Base-by-base conservation (phyloP, 164 flowering plant genomes). In the Stephania cephalantha region DNA sequence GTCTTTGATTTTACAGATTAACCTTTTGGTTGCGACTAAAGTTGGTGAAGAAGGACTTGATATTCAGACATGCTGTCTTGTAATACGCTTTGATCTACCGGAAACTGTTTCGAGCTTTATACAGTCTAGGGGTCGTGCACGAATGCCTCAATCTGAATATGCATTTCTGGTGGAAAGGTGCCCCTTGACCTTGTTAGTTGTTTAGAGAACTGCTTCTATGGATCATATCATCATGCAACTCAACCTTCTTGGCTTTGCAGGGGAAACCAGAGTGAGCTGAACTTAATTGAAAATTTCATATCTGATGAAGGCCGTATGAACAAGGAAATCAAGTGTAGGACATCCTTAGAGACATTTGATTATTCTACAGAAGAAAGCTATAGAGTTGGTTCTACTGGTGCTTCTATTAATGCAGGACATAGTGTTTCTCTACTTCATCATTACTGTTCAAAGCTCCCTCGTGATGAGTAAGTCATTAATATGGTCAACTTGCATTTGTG, bases 1-100 rank as follows among this genome's bases (percentile, higher is more conserved):
- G 55, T n/a, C 20, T 61, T 71, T 71, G 58, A 30, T 73, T 76
- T 77, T 73, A 68, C 90, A 96, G 99, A 75, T 92, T 70, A 96
- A 96, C 91, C 87, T 95, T 65, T 80, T 95, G 83, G 86, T 96
- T 82, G 98, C 99, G 55, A 96, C 99, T 66, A 96, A 91, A 81
- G 98, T 96, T 46, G 98, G 97, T 70, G 99, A 96, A 83, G 99
- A 96, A 82, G 99, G 98, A 66, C 97, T 96, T 80, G 99, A 96
- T 84, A 94, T 96, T 69, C 98, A 94, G 84, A 94, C 99, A 44
- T 94, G 99, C 79, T 90, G 95, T 80, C 95, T 96, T 76, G 97
- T 96, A 1, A 85, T 96, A 80, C 87, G 99, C 17, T 96, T 91
- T 88, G 98, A 94, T 85, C 86, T 91, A 77, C 99, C 99, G 46